Base-by-base conservation (phyloP, 2,329 filamentous ascomycete species). In the Pseudodiploospora longispora region DNA sequence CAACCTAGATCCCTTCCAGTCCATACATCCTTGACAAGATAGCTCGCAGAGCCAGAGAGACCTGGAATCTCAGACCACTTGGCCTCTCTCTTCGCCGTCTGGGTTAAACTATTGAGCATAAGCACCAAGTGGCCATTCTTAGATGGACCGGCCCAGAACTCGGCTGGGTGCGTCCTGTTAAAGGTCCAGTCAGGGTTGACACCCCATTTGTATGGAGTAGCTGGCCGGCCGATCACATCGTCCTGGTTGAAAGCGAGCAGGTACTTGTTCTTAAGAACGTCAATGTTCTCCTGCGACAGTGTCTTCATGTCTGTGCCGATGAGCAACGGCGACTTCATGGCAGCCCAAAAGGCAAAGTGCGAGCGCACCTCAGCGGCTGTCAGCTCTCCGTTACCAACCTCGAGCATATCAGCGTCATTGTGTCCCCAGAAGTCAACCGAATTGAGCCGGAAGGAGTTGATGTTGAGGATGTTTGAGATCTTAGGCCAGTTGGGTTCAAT, bases 281-380 rank as follows among this genome's bases (percentile, higher is more conserved):
- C 52, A 5, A 73, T 51, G 36, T 66, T 62, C 1, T 59, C 53
- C 7, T 56, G 48, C 1, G 53, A 54, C 6, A 74, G 61, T 1
- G 53, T 47, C 27, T 64, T 54, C 4, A 74, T 58, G 51, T 60
- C 52, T 1, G 68, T 66, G 30, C 72, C 71, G 39, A 76, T 73
- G 28, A 76, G 63, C 19, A 77, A 51, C 0, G 72, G 72, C 5
- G 63, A 65, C 53, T 74, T 75, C 59, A 76, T 65, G 1, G 64
- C 63, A 0, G 68, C 69, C 74, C 74, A 77, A 4, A 76, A 54
- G 4, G 69, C 68, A 51, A 76, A 76, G 50, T 76, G 72, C 3
- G 68, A 67, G 12, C 70, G 60, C 30, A 66, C 66, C 59, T 77
- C 71, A 1, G 61, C 64, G 1, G 59, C 33, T 0, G 67, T 72